Conservation (phyloP, 108 stramenopile species). For the Nitzschia putrida region DNA sequence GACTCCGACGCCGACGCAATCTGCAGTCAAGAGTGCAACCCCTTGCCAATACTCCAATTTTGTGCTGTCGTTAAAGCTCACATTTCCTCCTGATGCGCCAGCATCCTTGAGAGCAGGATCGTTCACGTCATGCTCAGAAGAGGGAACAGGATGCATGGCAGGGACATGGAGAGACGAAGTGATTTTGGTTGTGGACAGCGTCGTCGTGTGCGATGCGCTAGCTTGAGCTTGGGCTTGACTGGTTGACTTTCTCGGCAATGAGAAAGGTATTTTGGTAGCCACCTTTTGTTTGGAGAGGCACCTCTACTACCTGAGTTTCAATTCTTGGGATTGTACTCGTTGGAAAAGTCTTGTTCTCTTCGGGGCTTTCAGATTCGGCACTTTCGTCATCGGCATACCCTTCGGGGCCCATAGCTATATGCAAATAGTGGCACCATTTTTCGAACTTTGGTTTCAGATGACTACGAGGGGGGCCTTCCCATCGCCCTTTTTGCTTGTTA, state of each 20-base stretch:
- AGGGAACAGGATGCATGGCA: conserved; percentile 3
- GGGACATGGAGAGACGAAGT: background rate
- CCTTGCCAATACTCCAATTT: conserved; percentile 51
- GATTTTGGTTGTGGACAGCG: too few species aligned
- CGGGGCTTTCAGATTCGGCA: background rate
- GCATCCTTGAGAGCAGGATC: background rate
- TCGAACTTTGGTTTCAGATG: conserved; percentile 45
- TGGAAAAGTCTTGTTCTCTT: background rate
- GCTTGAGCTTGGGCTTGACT: background rate
- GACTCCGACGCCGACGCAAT: conserved; percentile 71
- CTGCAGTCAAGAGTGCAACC: conserved; percentile 60
- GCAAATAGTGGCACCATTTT: conserved; percentile 53
- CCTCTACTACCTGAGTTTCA: background rate
- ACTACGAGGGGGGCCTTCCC: conserved; percentile 54
- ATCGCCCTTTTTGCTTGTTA: conserved; percentile 25
- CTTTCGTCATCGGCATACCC: background rate
- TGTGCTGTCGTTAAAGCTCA: background rate
- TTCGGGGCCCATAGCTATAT: conserved; percentile 20
- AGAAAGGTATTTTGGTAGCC: conserved; percentile 67
- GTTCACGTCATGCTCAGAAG: background rate
- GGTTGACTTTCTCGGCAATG: conserved; percentile 50
- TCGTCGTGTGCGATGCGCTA: too few species aligned
- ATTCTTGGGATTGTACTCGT: background rate
- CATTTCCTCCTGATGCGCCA: background rate
- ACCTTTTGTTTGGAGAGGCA: conserved; percentile 42